A percentile compares a stretch with the other conserved stretches of the same genome.
Evolutionary conservation across 1,284 basidiomycete species (phyloP).

Genomic region (Apiotrichum veenhuisii): DNA sequence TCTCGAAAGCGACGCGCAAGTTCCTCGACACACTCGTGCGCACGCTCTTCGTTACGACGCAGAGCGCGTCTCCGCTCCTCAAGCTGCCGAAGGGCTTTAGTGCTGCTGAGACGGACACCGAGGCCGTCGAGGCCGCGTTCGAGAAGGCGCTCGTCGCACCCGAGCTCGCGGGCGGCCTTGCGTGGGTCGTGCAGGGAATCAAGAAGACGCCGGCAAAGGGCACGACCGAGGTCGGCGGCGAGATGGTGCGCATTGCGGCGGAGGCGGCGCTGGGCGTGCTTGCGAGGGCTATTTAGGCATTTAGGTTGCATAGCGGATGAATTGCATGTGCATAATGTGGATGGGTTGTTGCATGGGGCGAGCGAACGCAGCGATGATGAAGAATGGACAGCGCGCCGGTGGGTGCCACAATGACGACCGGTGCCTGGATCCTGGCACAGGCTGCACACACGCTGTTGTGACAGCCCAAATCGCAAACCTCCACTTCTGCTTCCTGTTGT

Average conservation of each 20-base stretch:
- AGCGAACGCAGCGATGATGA: too few relatives aligned
- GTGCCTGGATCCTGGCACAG: too few relatives aligned
- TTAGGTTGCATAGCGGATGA: background rate
- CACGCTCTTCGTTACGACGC: conserved; percentile 66
- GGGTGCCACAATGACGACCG: too few relatives aligned
- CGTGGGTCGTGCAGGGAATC: conserved; percentile 56
- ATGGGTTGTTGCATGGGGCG: background rate
- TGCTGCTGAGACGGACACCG: conserved; percentile 48
- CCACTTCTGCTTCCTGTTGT: too few relatives aligned
- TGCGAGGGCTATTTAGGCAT: conserved; percentile 28
- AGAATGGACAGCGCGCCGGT: too few relatives aligned
- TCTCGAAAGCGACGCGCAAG: conserved; percentile 60
- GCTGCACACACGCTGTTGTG: too few relatives aligned
- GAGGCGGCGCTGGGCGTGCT: conserved; percentile 65
- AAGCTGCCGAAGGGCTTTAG: conserved; percentile 32
- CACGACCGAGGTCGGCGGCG: conserved; percentile 51
- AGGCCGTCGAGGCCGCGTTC: conserved; percentile 46
- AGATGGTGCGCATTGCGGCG: conserved; percentile 61
- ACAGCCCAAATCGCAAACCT: background rate
- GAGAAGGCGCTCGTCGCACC: conserved; percentile 34
- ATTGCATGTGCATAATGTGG: background rate
- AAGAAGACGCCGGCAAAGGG: conserved; percentile 53
- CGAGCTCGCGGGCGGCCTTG: conserved; percentile 42
- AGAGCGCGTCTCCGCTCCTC: conserved; percentile 62
- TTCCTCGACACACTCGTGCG: conserved; percentile 70